Conservation (phyloP, 345 rosid species). For the Aethionema arabicum region DNA sequence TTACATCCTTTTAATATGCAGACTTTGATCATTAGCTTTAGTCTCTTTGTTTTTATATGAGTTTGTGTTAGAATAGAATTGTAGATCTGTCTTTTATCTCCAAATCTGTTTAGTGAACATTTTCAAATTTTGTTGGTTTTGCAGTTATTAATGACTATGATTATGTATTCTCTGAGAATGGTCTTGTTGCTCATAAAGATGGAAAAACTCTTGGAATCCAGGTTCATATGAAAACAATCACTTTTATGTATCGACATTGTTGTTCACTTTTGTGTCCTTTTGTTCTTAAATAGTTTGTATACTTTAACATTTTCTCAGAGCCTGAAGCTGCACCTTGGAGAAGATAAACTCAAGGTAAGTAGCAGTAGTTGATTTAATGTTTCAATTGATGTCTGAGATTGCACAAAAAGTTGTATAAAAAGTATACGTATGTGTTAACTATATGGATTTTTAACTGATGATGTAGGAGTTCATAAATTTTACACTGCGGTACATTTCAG, state of each 20-base stretch:
- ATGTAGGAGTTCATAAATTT: slow-evolving; percentile 88
- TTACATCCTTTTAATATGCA: slow-evolving; percentile 5
- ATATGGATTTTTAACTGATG: slow-evolving; percentile 16
- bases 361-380: slow-evolving; percentile 4
- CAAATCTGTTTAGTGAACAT: background rate
- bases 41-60: slow-evolving; percentile 11
- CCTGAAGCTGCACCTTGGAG: slow-evolving; percentile 87
- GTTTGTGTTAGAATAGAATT: background rate
- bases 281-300: slow-evolving; percentile 30
- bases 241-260: slow-evolving; percentile 2
- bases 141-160: slow-evolving; percentile 85
- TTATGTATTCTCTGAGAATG: slow-evolving; percentile 94
- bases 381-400: background rate
- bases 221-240: slow-evolving; percentile 42
- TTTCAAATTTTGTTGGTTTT: slow-evolving; percentile 21
- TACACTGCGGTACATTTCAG: slow-evolving; percentile 84
- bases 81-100: slow-evolving; percentile 16
- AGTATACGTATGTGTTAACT: background rate
- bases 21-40: slow-evolving; percentile 13
- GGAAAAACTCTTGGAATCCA: slow-evolving; percentile 80
- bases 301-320: slow-evolving; percentile 49
- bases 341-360: slow-evolving; percentile 76
- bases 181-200: slow-evolving; percentile 91
- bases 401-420: background rate
- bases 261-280: slow-evolving; percentile 5